Evolutionary conservation across 2,329 filamentous ascomycete species (phyloP).

Genomic region (Pyrenochaeta sp.): DNA sequence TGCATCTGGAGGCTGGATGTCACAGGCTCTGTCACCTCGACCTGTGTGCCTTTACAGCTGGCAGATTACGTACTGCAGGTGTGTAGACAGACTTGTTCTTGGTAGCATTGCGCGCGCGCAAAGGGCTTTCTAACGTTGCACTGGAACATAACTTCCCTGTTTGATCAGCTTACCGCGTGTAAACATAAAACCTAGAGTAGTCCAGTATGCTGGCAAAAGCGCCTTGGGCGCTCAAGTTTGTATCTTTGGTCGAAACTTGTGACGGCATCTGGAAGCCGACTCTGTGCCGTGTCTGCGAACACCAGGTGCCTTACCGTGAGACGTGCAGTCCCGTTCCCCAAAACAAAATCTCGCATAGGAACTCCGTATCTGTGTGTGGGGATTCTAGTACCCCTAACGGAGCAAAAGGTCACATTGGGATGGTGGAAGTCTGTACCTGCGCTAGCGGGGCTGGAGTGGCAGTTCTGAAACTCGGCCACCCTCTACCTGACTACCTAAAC

Average conservation of each 20-base stretch:
- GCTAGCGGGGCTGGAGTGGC: slow-evolving; percentile 40
- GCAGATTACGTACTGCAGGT: slow-evolving; percentile 8
- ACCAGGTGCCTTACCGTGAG: slow-evolving; percentile 35
- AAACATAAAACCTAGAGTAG: not conserved
- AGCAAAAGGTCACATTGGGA: slow-evolving; percentile 45
- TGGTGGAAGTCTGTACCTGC: slow-evolving; percentile 46
- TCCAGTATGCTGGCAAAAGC: not conserved
- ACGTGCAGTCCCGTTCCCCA: slow-evolving; percentile 39
- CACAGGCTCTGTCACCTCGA: slow-evolving; percentile 31
- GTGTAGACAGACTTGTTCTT: slow-evolving; percentile 1
- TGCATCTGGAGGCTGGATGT: slow-evolving; percentile 39
- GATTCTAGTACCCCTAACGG: slow-evolving; percentile 37
- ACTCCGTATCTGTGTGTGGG: slow-evolving; percentile 3
- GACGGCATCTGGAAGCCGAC: slow-evolving; percentile 3
- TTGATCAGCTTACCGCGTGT: not conserved
- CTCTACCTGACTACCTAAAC: slow-evolving; percentile 32
- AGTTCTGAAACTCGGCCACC: slow-evolving; percentile 45
- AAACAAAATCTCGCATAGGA: slow-evolving; percentile 33
- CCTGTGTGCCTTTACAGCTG: slow-evolving; percentile 14
- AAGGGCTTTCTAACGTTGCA: not conserved
- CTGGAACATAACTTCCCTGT: not conserved
- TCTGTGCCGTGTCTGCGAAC: slow-evolving; percentile 35
- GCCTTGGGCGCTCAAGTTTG: not conserved
- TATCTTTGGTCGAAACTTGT: slow-evolving; percentile 1
- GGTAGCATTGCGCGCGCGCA: slow-evolving; percentile 3